Conservation (phyloP, 2,329 filamentous ascomycete genomes). For the Alternaria longipes region DNA sequence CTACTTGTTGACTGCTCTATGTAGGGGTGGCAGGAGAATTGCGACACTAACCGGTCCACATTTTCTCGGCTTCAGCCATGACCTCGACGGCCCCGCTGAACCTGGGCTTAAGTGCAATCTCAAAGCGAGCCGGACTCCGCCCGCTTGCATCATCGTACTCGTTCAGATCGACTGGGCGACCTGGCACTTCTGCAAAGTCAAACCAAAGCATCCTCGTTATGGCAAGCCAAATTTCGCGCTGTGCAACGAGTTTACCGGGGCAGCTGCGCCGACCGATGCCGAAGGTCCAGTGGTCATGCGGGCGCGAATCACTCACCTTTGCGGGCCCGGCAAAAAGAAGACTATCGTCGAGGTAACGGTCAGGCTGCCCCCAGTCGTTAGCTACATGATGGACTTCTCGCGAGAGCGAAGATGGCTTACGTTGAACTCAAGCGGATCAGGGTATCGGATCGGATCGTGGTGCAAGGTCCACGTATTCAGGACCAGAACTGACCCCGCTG, state of each 20-base stretch:
- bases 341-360: conserved; percentile 29
- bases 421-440: conserved; percentile 4
- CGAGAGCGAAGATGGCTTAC: conserved; percentile 14
- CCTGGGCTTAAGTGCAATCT: conserved; percentile 1
- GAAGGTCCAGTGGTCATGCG: conserved; percentile 33
- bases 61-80: not conserved
- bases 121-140: conserved; percentile 1
- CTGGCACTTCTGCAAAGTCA: no score
- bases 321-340: conserved; percentile 46
- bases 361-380: no score
- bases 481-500: conserved; percentile 12
- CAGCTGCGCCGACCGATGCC: conserved; percentile 41
- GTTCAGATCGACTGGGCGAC: no score
- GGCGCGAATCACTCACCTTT: conserved; percentile 25
- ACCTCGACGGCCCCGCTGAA: not conserved
- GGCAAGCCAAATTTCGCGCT: no score
- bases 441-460: conserved; percentile 21
- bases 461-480: conserved; percentile 5
- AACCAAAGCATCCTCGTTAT: not conserved
- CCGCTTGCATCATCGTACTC: no score
- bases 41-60: no score
- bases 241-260: conserved; percentile 43
- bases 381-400: conserved; percentile 10
- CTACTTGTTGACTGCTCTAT: not conserved
- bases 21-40: not conserved